Conservation (phyloP, 192 early-diverging fungal genomes). For the Cladochytrium replicatum region DNA sequence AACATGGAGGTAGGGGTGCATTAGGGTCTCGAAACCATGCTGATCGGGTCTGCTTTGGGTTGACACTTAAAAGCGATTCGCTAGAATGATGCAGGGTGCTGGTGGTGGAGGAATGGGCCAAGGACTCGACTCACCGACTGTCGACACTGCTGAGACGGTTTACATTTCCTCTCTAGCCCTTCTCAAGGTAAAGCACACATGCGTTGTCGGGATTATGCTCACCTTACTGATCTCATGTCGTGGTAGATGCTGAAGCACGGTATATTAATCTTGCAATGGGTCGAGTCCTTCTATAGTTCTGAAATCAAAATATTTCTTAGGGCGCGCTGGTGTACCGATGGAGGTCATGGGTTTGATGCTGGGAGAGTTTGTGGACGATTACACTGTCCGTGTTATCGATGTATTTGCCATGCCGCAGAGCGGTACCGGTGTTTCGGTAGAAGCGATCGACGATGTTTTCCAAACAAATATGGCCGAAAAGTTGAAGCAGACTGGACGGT, state of each 20-base stretch:
- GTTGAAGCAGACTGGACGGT: conserved; percentile 98
- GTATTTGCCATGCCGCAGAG: conserved; percentile 99
- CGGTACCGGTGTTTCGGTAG: conserved; percentile 97
- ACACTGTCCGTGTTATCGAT: conserved; percentile 97
- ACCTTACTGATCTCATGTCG: conserved; percentile 1
- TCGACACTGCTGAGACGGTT: conserved; percentile 97
- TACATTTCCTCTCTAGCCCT: conserved; percentile 98
- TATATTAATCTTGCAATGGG: conserved; percentile 19
- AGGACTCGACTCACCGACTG: conserved; percentile 78
- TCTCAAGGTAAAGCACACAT: conserved; percentile 89
- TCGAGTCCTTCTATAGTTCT: conserved; percentile 11
- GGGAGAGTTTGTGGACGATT: conserved; percentile 99
- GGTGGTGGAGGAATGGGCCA: too few relatives aligned
- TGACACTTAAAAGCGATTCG: too few relatives aligned
- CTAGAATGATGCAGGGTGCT: too few relatives aligned
- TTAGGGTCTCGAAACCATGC: too few relatives aligned
- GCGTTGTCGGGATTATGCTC: not conserved
- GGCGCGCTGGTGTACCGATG: conserved; percentile 96
- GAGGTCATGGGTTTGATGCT: conserved; percentile 99
- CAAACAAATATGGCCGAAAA: conserved; percentile 99
- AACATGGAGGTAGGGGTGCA: too few relatives aligned
- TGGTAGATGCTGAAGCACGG: conserved; percentile 83
- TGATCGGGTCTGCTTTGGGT: too few relatives aligned
- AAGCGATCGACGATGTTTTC: conserved; percentile 98
- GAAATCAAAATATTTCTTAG: too few relatives aligned